Evolutionary conservation across 345 rosid genomes (phyloP).

Genomic region (Moringa oleifera): DNA sequence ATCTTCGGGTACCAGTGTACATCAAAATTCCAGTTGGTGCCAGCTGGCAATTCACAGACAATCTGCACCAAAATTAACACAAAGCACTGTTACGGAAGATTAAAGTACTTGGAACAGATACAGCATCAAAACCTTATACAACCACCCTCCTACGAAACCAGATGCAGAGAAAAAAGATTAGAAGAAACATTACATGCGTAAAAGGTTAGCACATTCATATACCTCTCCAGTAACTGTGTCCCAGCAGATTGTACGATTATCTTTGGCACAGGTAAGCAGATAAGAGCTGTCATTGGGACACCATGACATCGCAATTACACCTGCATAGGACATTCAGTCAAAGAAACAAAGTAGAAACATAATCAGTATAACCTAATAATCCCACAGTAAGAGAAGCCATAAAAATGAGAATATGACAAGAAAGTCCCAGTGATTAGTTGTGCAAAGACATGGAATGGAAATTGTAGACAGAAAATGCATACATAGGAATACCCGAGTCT

Average conservation of each 20-base stretch:
- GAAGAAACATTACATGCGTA: conserved; percentile 5
- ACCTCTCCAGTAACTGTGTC: conserved; percentile 89
- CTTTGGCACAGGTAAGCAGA: conserved; percentile 95
- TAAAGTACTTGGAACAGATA: neutral
- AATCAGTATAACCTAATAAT: conserved; percentile 11
- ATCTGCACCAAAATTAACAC: conserved; percentile 37
- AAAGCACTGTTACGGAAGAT: neutral
- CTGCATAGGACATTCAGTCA: conserved; percentile 29
- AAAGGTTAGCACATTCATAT: conserved; percentile 14
- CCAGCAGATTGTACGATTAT: conserved; percentile 98
- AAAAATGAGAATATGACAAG: conserved; percentile 15
- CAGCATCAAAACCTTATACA: neutral
- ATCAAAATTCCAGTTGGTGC: conserved; percentile 97
- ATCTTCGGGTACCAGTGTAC: conserved; percentile 96
- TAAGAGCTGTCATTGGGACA: conserved; percentile 92
- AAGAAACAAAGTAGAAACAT: conserved; percentile 11
- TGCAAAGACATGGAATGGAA: no score
- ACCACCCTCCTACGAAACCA: neutral
- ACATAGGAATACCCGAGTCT: no score
- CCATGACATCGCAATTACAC: conserved; percentile 99
- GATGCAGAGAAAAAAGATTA: neutral
- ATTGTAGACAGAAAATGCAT: conserved; percentile 2
- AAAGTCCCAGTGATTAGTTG: no score
- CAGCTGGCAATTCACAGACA: conserved; percentile 87
- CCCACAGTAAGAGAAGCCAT: conserved; percentile 6